Evolutionary conservation across 495 filamentous ascomycete species (phyloP).

Genomic region (Podospora conica): DNA sequence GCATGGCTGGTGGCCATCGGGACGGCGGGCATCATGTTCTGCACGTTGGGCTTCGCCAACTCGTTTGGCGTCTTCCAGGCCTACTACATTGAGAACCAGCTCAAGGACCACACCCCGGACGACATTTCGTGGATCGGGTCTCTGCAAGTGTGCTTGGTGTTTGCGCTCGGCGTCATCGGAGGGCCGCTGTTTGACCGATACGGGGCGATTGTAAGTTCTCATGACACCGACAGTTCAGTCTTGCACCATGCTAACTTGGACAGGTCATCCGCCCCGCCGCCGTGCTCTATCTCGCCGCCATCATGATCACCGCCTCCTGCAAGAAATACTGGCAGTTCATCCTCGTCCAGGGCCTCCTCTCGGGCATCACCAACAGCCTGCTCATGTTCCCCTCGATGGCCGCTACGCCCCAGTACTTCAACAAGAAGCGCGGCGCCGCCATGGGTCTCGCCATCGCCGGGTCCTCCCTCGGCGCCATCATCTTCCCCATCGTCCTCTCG

Average conservation of each 20-base stretch:
- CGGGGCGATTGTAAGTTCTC: constrained; percentile 35
- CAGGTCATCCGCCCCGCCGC: constrained; percentile 6
- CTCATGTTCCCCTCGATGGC: constrained; percentile 60
- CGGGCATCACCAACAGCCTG: constrained; percentile 49
- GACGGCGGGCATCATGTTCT: constrained; percentile 34
- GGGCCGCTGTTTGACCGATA: constrained; percentile 47
- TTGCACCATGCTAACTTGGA: neutral
- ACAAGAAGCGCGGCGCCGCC: constrained; percentile 56
- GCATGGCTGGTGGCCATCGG: constrained; percentile 14
- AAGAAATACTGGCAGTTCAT: constrained; percentile 61
- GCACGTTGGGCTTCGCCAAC: constrained; percentile 52
- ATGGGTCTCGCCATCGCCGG: constrained; percentile 64
- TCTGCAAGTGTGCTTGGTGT: constrained; percentile 41
- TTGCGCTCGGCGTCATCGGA: constrained; percentile 30
- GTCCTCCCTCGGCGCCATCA: constrained; percentile 60
- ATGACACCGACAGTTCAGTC: neutral
- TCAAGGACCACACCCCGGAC: constrained; percentile 39
- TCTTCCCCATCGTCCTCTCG: constrained; percentile 66
- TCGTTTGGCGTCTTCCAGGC: constrained; percentile 54
- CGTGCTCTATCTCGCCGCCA: constrained; percentile 52
- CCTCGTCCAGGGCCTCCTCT: constrained; percentile 51
- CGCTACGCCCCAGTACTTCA: constrained; percentile 63
- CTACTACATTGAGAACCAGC: constrained; percentile 49
- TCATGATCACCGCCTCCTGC: constrained; percentile 67
- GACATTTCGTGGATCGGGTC: constrained; percentile 59